phyloP scores from a whole-genome alignment of 2,329 filamentous ascomycete genomes.

The Ceratocystis albifundus region DNA sequence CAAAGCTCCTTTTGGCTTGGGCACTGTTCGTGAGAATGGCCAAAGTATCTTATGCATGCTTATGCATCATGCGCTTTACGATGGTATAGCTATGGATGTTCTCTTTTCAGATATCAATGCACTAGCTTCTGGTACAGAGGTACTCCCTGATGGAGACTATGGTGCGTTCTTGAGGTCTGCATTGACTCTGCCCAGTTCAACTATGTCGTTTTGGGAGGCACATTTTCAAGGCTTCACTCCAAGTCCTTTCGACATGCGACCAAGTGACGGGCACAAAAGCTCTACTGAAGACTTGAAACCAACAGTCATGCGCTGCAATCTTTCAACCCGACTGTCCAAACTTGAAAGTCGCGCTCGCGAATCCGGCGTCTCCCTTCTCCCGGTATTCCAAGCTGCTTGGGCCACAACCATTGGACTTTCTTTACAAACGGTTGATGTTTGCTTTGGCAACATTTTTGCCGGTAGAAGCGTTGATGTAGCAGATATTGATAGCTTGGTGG shows the following conservation, averaged over 20 bases:
- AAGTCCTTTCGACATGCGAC: constrained; percentile 26
- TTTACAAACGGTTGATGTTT: constrained; percentile 52
- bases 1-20: constrained; percentile 37
- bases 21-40: constrained; percentile 31
- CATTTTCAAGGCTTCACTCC: constrained; percentile 41
- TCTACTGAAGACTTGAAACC: neutral
- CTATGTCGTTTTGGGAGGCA: constrained; percentile 54
- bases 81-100: constrained; percentile 62
- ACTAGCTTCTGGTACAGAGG: constrained; percentile 36
- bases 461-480: constrained; percentile 59
- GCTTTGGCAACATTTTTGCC: constrained; percentile 78
- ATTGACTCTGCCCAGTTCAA: constrained; percentile 36
- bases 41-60: constrained; percentile 37
- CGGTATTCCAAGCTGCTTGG: constrained; percentile 63
- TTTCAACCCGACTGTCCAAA: neutral
- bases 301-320: neutral
- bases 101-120: constrained; percentile 61
- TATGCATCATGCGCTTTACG: constrained; percentile 75
- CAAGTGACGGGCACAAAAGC: constrained; percentile 23
- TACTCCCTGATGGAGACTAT: constrained; percentile 46
- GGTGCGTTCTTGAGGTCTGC: constrained; percentile 52
- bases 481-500: constrained; percentile 60
- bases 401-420: constrained; percentile 49
- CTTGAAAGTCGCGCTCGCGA: neutral
- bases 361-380: constrained; percentile 48